Percentiles rank a stretch among this genome's conserved stretches.
Evolutionary conservation across 805 yeast species (phyloP).

Genomic region (Yamadazyma laniorum): DNA sequence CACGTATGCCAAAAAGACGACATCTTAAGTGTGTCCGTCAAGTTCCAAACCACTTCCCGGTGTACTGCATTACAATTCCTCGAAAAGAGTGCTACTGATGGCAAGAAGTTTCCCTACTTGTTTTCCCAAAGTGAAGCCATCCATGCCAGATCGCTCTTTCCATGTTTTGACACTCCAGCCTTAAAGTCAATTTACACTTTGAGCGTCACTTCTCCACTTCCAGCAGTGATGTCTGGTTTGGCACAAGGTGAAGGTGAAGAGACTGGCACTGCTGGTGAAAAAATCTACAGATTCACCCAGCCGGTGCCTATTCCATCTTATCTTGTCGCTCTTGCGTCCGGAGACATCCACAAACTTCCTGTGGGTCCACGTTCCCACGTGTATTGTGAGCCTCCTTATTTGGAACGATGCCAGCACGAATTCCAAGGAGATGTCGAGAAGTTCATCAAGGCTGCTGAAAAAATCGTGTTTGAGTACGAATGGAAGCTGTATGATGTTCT

Average conservation of each 20-base stretch:
- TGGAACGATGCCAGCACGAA: conserved; percentile 72
- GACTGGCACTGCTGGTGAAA: background rate
- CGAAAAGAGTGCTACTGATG: conserved; percentile 70
- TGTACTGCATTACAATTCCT: conserved; percentile 90
- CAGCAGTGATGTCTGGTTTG: conserved; percentile 74
- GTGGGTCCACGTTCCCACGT: conserved; percentile 88
- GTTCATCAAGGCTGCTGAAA: conserved; percentile 76
- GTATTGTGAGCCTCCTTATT: conserved; percentile 69
- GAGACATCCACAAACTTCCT: conserved; percentile 62
- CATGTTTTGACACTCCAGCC: conserved; percentile 89
- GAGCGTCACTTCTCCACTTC: conserved; percentile 58
- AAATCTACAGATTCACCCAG: conserved; percentile 50
- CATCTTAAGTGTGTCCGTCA: conserved; percentile 34
- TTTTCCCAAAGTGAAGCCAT: conserved; percentile 92
- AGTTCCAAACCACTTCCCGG: conserved; percentile 66
- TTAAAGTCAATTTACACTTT: conserved; percentile 66
- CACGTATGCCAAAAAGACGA: conserved; percentile 9
- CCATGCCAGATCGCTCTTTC: conserved; percentile 84
- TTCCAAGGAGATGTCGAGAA: conserved; percentile 78
- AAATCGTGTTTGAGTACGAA: conserved; percentile 72
- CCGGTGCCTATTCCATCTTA: conserved; percentile 84
- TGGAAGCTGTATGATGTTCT: conserved; percentile 83
- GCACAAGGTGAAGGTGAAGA: conserved; percentile 23
- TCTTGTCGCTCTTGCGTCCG: conserved; percentile 80
- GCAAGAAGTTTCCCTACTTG: conserved; percentile 64